Evolutionary conservation across 2,329 filamentous ascomycete genomes (phyloP).

Genomic region (Onygenales sp.): DNA sequence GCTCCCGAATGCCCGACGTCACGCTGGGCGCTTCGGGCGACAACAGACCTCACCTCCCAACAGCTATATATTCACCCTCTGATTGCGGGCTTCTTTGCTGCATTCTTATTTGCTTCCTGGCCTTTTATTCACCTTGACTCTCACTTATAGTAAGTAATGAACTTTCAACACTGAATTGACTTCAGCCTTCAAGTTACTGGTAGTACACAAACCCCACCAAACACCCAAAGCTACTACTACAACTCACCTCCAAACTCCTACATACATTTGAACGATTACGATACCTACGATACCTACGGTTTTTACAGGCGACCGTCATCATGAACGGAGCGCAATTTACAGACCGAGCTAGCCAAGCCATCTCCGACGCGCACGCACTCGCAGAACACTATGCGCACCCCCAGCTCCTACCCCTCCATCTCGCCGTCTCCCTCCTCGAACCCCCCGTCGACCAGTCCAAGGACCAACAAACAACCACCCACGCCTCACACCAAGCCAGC

Average conservation of each 20-base stretch:
- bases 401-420: conserved; percentile 81
- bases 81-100: background rate
- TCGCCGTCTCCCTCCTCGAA: conserved; percentile 53
- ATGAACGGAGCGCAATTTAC: conserved; percentile 62
- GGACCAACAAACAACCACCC: conserved; percentile 61
- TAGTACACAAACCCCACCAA: background rate
- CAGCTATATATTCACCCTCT: background rate
- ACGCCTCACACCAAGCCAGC: conserved; percentile 54
- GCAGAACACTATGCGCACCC: conserved; percentile 86
- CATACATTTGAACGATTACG: background rate
- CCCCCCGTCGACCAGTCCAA: conserved; percentile 51
- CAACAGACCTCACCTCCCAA: background rate
- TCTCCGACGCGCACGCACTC: conserved; percentile 78
- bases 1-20: background rate
- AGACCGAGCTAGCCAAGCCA: conserved; percentile 79
- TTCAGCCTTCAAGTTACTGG: background rate
- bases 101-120: background rate
- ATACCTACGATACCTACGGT: background rate
- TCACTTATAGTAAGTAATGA: too few species aligned
- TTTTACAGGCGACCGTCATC: conserved; percentile 8
- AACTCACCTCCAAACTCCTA: too few species aligned
- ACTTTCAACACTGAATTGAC: too few species aligned
- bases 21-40: background rate
- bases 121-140: background rate
- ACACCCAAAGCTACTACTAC: background rate